phyloP scores from a whole-genome alignment of 2,329 filamentous ascomycete genomes.

The Metarhizium humberi region DNA sequence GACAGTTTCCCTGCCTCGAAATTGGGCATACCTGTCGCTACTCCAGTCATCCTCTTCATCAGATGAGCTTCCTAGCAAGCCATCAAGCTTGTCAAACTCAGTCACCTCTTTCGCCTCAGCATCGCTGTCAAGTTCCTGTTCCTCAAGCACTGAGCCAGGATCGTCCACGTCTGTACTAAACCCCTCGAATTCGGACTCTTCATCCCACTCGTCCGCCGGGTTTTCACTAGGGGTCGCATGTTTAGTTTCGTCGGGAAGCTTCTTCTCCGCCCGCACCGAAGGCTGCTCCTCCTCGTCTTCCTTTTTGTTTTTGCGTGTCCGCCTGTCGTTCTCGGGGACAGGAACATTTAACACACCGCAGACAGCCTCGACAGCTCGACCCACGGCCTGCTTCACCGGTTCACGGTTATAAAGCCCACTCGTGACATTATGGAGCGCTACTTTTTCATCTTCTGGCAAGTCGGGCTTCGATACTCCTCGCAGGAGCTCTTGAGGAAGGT shows the following conservation, averaged over 20 bases:
- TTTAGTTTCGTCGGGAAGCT: neutral
- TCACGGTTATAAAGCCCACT: constrained; percentile 45
- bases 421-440: constrained; percentile 48
- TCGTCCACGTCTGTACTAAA: constrained; percentile 23
- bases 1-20: constrained; percentile 24
- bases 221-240: constrained; percentile 4
- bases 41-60: constrained; percentile 33
- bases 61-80: constrained; percentile 34
- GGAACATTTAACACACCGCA: constrained; percentile 39
- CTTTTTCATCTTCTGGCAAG: constrained; percentile 40
- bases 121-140: constrained; percentile 12
- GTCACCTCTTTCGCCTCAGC: constrained; percentile 22
- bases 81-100: constrained; percentile 31
- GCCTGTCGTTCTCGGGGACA: constrained; percentile 31
- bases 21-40: constrained; percentile 19
- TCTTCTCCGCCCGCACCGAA: constrained; percentile 10
- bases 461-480: constrained; percentile 38
- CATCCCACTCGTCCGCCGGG: constrained; percentile 14
- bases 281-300: constrained; percentile 21
- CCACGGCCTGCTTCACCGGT: constrained; percentile 38
- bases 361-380: constrained; percentile 38
- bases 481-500: constrained; percentile 39
- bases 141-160: constrained; percentile 11
- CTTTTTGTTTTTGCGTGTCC: constrained; percentile 20
- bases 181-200: constrained; percentile 27